A percentile compares a stretch with the other conserved stretches of the same genome.
phyloP scores from a whole-genome alignment of 148 eudicot genomes.

The Drosera capensis region DNA sequence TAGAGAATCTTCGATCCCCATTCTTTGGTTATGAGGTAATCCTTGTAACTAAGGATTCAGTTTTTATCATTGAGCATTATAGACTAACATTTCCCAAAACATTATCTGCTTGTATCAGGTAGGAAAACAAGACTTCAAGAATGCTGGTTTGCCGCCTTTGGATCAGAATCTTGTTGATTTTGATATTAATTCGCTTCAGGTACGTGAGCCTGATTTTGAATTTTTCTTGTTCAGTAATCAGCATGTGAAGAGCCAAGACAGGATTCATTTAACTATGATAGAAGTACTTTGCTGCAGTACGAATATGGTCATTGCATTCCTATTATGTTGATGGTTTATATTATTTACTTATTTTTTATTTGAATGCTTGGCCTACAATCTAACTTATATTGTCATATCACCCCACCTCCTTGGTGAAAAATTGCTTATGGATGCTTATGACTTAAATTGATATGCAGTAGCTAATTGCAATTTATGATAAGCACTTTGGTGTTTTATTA shows the following conservation, averaged over 20 bases:
- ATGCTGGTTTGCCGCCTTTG: slow-evolving; percentile 50
- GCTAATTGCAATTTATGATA: too few species aligned
- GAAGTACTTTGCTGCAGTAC: background rate
- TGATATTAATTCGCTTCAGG: slow-evolving; percentile 76
- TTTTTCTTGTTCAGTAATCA: background rate
- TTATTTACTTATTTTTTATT: too few species aligned
- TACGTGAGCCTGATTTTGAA: slow-evolving; percentile 13
- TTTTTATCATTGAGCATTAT: slow-evolving; percentile 2
- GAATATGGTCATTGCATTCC: too few species aligned
- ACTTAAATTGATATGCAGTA: too few species aligned
- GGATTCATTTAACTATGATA: background rate
- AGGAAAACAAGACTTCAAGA: slow-evolving; percentile 28
- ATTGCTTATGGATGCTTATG: too few species aligned
- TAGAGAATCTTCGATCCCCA: slow-evolving; percentile 23
- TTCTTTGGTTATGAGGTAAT: slow-evolving; percentile 58
- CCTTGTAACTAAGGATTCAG: background rate
- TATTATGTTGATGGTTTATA: too few species aligned
- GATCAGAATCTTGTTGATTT: slow-evolving; percentile 47
- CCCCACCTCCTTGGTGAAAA: too few species aligned
- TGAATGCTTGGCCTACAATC: too few species aligned
- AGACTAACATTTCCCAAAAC: background rate
- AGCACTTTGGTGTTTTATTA: too few species aligned
- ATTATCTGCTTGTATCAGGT: slow-evolving; percentile 27
- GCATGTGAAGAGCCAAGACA: too few species aligned
- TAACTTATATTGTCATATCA: too few species aligned